These are phyloP conservation scores for Nicotiana undulata DNA, from an alignment of 257 asterid genomes.

Conservation along the genomic window DNA sequence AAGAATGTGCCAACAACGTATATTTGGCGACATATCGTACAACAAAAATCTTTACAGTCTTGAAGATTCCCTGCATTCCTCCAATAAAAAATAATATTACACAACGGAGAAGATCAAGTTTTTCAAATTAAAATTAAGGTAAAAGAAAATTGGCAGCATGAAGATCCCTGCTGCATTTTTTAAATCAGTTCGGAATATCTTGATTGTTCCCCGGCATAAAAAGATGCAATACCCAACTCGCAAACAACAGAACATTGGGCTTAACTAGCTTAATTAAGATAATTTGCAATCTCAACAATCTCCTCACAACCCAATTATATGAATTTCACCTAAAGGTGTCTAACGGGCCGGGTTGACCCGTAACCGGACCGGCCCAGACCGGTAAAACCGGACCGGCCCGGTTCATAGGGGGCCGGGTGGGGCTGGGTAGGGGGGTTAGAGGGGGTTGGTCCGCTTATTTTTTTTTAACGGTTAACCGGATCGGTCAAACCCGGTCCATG, in stretches of 20 bases:
- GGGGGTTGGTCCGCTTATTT: too few species aligned
- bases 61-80: constrained; percentile 64
- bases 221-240: background rate
- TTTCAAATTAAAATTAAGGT: background rate
- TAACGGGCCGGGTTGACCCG: too few species aligned
- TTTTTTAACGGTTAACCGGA: too few species aligned
- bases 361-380: too few species aligned
- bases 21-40: constrained; percentile 45
- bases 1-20: constrained; percentile 80
- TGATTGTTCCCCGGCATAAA: background rate
- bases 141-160: background rate
- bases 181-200: background rate
- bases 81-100: constrained; percentile 14
- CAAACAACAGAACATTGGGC: background rate
- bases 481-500: too few species aligned
- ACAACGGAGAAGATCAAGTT: background rate
- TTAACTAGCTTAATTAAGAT: background rate
- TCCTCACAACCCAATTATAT: background rate
- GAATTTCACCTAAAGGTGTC: background rate
- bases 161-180: background rate
- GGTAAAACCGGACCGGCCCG: too few species aligned
- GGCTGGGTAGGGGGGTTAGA: too few species aligned
- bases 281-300: background rate
- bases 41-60: constrained; percentile 64
- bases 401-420: too few species aligned